Conservation (phyloP, 2,329 filamentous ascomycete species). For the Alternaria solani region DNA sequence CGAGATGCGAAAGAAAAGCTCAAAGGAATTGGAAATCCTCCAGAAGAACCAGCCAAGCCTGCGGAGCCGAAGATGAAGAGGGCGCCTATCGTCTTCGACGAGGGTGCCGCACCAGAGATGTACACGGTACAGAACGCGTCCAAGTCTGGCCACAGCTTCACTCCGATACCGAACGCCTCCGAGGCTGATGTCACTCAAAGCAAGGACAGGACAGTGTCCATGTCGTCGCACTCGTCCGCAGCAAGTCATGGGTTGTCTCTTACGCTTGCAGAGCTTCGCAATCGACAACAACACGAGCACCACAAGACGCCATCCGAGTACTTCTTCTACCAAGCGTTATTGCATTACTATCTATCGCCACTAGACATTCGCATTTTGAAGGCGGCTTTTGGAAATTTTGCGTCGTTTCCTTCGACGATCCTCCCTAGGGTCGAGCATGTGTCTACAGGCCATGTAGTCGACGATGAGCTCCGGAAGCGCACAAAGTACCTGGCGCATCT, state of each 20-base stretch:
- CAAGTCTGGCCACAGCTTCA: constrained; percentile 54
- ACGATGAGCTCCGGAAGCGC: constrained; percentile 82
- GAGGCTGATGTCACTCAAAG: constrained; percentile 12
- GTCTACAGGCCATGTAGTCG: constrained; percentile 84
- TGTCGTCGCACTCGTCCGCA: constrained; percentile 42
- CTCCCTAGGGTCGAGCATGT: constrained; percentile 88
- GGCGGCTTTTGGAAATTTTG: constrained; percentile 84
- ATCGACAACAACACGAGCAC: constrained; percentile 56
- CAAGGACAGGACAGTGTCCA: constrained; percentile 37
- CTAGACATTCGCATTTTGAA: constrained; percentile 93
- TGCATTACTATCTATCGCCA: constrained; percentile 88
- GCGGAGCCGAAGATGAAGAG: constrained; percentile 58
- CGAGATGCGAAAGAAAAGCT: constrained; percentile 78
- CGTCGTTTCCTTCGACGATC: constrained; percentile 82
- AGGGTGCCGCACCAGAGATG: constrained; percentile 60
- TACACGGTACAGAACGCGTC: constrained; percentile 59
- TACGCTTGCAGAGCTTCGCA: constrained; percentile 57
- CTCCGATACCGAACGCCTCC: constrained; percentile 22
- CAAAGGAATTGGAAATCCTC: constrained; percentile 71
- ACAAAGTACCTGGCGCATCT: constrained; percentile 88
- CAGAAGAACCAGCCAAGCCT: constrained; percentile 61
- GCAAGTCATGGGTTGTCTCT: constrained; percentile 48
- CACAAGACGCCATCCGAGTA: constrained; percentile 65
- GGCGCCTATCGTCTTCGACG: constrained; percentile 60
- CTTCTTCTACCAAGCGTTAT: constrained; percentile 86